phyloP scores from a whole-genome alignment of 768 basidiomycete genomes.

The Termitomyces sp. region DNA sequence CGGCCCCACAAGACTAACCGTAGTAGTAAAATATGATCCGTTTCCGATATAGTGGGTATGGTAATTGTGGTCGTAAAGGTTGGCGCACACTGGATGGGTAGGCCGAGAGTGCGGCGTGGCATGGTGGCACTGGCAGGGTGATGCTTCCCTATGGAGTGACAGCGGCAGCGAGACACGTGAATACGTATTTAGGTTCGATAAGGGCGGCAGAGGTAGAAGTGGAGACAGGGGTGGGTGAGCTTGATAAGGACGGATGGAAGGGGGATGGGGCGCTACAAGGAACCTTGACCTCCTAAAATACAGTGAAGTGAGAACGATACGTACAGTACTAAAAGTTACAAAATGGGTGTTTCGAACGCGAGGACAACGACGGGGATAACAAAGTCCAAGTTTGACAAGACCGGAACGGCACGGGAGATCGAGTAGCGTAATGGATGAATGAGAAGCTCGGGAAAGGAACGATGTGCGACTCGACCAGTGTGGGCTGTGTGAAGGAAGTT shows the following conservation, averaged over 20 bases:
- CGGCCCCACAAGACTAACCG: conserved; percentile 13
- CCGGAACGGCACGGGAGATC: conserved; percentile 4
- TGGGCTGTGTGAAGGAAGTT: conserved; percentile 6
- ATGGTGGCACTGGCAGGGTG: not conserved
- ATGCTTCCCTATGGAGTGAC: not conserved
- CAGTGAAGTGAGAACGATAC: conserved; percentile 7
- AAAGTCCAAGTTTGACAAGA: not conserved
- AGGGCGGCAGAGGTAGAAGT: not conserved
- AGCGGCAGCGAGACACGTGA: not conserved
- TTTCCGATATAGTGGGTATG: conserved; percentile 6
- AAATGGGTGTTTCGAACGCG: conserved; percentile 1
- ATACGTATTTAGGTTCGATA: conserved; percentile 1
- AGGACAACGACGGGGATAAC: conserved; percentile 5
- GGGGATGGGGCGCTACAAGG: not conserved
- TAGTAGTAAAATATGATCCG: conserved; percentile 14
- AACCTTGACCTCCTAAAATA: conserved; percentile 10
- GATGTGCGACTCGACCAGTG: conserved; percentile 3
- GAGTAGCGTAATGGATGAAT: not conserved
- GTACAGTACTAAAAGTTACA: conserved; percentile 7
- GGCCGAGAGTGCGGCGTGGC: not conserved
- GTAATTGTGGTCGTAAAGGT: not conserved
- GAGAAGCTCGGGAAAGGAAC: conserved; percentile 10
- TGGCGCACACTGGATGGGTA: not conserved
- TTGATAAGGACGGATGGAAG: not conserved
- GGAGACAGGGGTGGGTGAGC: not conserved